Percentiles rank a stretch among this genome's conserved stretches.
These are phyloP conservation scores for Sindora glabra DNA, from an alignment of 306 rosid genomes.

Conservation along the genomic window DNA sequence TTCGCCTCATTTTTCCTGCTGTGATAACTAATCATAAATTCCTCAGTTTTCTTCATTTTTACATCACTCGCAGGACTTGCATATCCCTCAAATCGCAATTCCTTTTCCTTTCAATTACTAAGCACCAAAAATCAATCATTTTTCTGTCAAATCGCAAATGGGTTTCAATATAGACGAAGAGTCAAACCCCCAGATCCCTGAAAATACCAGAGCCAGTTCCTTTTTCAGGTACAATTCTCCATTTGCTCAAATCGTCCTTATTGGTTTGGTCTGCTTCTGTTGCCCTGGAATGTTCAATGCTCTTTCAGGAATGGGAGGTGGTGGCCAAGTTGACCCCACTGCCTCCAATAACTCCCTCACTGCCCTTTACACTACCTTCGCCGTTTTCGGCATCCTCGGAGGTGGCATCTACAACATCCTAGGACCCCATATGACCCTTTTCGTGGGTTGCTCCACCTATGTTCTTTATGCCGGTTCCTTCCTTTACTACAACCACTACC, in stretches of 20 bases:
- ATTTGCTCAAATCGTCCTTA: conserved; percentile 40
- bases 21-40: too few species aligned
- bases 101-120: too few species aligned
- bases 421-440: conserved; percentile 78
- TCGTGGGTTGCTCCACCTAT: conserved; percentile 68
- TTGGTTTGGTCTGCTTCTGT: conserved; percentile 80
- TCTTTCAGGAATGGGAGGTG: conserved; percentile 88
- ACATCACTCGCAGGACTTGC: too few species aligned
- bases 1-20: too few species aligned
- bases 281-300: conserved; percentile 98
- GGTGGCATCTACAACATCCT: conserved; percentile 94
- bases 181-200: background rate
- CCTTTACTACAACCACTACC: conserved; percentile 76
- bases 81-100: too few species aligned
- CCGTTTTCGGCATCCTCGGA: conserved; percentile 78
- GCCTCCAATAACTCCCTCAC: conserved; percentile 80
- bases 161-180: conserved; percentile 39
- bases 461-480: conserved; percentile 77
- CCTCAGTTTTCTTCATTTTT: too few species aligned
- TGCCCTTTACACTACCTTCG: conserved; percentile 69
- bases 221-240: conserved; percentile 70
- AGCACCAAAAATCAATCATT: background rate
- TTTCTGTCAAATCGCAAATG: conserved; percentile 12
- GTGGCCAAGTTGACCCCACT: conserved; percentile 66
- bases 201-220: conserved; percentile 5